These are phyloP conservation scores for Leccinellum albellum DNA, from an alignment of 768 basidiomycete genomes.

Conservation along the genomic window DNA sequence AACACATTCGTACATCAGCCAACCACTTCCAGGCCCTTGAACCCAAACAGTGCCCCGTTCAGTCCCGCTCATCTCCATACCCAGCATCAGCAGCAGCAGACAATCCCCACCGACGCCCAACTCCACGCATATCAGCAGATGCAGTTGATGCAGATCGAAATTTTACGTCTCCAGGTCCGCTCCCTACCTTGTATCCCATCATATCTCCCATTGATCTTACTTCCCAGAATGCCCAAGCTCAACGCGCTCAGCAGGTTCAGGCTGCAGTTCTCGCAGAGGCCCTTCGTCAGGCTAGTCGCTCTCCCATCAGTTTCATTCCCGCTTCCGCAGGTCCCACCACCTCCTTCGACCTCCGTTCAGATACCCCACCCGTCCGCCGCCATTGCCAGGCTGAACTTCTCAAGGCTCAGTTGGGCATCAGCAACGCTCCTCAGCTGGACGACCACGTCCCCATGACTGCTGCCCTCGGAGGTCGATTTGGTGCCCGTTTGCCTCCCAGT, in stretches of 20 bases:
- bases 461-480: constrained; percentile 71
- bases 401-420: constrained; percentile 53
- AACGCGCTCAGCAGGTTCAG: constrained; percentile 59
- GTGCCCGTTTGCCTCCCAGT: constrained; percentile 48
- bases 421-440: constrained; percentile 31
- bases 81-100: constrained; percentile 32
- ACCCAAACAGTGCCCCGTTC: constrained; percentile 50
- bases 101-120: constrained; percentile 40
- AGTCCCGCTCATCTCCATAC: constrained; percentile 39
- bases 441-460: constrained; percentile 81
- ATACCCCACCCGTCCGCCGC: constrained; percentile 60
- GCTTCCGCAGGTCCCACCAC: constrained; percentile 71
- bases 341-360: constrained; percentile 62
- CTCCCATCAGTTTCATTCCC: constrained; percentile 38
- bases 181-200: neutral
- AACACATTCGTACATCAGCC: constrained; percentile 67
- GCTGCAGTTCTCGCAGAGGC: constrained; percentile 64
- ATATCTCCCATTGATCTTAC: constrained; percentile 10
- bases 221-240: constrained; percentile 61
- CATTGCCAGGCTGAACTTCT: constrained; percentile 66
- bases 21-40: constrained; percentile 47
- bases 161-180: constrained; percentile 74
- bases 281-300: constrained; percentile 43
- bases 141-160: constrained; percentile 84
- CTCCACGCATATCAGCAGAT: constrained; percentile 64